Evolutionary conservation across 768 basidiomycete genomes (phyloP).

Genomic region (Collybia sordida): DNA sequence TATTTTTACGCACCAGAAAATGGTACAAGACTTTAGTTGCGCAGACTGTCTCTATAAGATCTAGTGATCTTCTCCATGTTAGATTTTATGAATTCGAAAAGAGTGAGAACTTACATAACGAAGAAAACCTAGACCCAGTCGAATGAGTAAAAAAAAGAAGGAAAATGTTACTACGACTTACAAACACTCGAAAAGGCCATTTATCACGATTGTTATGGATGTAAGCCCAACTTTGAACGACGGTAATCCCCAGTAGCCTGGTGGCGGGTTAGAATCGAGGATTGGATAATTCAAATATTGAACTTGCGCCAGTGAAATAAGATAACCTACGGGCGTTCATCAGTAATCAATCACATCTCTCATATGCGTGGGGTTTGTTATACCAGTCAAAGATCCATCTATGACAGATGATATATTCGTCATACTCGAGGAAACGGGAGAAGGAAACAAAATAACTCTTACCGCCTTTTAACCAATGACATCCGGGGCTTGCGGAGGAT

Average conservation of each 20-base stretch:
- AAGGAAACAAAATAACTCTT: no score
- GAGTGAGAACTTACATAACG: neutral
- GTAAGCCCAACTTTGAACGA: slow-evolving; percentile 4
- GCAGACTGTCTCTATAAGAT: slow-evolving; percentile 2
- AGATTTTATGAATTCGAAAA: neutral
- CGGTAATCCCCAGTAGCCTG: slow-evolving; percentile 3
- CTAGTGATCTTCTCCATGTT: neutral
- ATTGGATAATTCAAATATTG: no score
- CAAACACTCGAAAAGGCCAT: slow-evolving; percentile 4
- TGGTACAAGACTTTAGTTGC: neutral
- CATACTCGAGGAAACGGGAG: no score
- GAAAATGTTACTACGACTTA: neutral
- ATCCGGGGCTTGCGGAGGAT: no score
- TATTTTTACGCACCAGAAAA: neutral
- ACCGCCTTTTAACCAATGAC: neutral
- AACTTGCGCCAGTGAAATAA: no score
- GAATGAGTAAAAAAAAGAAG: neutral
- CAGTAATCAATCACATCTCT: no score
- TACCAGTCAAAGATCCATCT: no score
- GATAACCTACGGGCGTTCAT: no score
- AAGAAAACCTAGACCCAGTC: neutral
- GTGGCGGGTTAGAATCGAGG: neutral
- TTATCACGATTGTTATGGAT: slow-evolving; percentile 1
- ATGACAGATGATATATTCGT: no score
- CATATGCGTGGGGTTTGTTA: no score